These are phyloP conservation scores for Bryum argenteum DNA, from an alignment of 225 moss, liverwort and hornwort species.

Conservation along the genomic window DNA sequence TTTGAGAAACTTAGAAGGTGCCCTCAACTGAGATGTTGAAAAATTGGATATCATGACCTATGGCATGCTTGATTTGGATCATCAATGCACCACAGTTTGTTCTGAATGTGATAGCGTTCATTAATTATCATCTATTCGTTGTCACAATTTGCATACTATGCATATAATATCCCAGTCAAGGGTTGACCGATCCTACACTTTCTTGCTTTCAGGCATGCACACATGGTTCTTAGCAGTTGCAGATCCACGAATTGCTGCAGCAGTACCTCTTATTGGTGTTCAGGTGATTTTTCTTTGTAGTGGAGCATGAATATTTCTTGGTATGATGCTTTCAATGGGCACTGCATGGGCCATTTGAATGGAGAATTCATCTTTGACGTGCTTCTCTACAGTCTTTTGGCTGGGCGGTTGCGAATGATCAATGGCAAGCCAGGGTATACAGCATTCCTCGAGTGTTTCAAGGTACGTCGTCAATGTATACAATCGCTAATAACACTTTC, in stretches of 20 bases:
- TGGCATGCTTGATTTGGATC: too few relatives aligned
- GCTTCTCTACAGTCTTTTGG: conserved; percentile 62
- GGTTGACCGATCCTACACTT: background rate
- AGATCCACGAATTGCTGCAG: conserved; percentile 82
- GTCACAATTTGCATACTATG: too few relatives aligned
- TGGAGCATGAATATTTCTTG: background rate
- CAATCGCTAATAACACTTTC: background rate
- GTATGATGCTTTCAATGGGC: background rate
- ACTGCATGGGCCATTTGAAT: conserved; percentile 2
- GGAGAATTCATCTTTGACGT: conserved; percentile 15
- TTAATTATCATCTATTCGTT: too few relatives aligned
- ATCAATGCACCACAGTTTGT: too few relatives aligned
- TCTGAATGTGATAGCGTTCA: too few relatives aligned
- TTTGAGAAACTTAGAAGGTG: too few relatives aligned
- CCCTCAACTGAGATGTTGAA: too few relatives aligned
- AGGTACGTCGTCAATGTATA: conserved; percentile 47
- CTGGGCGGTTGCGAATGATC: conserved; percentile 77
- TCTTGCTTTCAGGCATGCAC: conserved; percentile 66
- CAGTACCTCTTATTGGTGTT: conserved; percentile 78
- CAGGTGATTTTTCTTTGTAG: conserved; percentile 48
- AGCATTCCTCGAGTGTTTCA: conserved; percentile 72
- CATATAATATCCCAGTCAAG: too few relatives aligned
- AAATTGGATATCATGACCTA: too few relatives aligned
- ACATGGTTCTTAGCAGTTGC: conserved; percentile 90
- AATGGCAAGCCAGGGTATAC: conserved; percentile 75